Conservation (phyloP, 2,329 filamentous ascomycete genomes). For the Fusarium proliferatum region DNA sequence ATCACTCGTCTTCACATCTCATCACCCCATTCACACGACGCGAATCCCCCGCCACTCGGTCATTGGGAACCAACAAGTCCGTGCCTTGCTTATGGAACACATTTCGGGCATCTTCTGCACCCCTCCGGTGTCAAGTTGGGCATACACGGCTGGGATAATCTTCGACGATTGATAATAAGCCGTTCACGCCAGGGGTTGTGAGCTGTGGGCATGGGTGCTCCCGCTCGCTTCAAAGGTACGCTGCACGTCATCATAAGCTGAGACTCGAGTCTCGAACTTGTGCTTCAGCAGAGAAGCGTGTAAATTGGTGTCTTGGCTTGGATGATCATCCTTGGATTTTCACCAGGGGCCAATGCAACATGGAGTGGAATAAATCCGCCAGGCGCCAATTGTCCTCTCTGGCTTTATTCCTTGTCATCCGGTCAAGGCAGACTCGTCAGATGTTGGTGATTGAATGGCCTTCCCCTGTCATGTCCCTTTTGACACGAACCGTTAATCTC, state of each 20-base stretch:
- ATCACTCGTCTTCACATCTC: conserved; percentile 22
- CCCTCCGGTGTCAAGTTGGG: conserved; percentile 13
- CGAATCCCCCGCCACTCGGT: conserved; percentile 7
- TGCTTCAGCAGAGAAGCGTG: not conserved
- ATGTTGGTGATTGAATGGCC: conserved; percentile 24
- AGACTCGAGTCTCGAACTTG: conserved; percentile 38
- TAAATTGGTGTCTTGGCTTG: conserved; percentile 15
- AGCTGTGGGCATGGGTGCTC: conserved; percentile 37
- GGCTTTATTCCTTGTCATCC: not conserved
- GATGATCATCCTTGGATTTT: not conserved
- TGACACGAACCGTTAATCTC: conserved; percentile 43
- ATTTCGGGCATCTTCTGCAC: conserved; percentile 15
- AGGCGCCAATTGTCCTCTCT: not conserved
- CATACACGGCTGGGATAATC: not conserved
- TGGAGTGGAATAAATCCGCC: conserved; percentile 8
- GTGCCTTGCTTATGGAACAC: conserved; percentile 3
- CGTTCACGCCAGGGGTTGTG: conserved; percentile 27
- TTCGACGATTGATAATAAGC: not conserved
- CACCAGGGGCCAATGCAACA: conserved; percentile 10
- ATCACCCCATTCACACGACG: conserved; percentile 20
- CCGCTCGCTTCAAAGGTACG: conserved; percentile 23
- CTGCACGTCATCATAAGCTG: conserved; percentile 45
- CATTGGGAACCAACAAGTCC: not conserved
- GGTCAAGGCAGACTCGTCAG: conserved; percentile 31
- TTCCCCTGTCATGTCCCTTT: conserved; percentile 28